Evolutionary conservation across 192 early-diverging fungal genomes (phyloP), one percentile per base, ranked within the genome.

Genomic region (Entomortierella parvispora): DNA sequence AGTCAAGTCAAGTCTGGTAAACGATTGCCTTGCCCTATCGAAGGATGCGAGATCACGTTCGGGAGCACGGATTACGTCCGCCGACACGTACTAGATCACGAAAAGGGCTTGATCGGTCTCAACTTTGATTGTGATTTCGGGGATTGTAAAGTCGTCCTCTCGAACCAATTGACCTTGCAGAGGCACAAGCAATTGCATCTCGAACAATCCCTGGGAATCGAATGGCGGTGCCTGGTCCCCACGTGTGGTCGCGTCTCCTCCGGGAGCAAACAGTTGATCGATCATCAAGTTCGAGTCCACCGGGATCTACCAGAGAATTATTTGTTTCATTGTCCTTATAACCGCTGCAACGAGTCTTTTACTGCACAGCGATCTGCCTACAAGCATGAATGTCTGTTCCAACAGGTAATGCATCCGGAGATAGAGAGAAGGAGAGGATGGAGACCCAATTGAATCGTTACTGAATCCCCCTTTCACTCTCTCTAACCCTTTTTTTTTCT

Each of bases 61-160:
- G 57, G 57, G 20, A 58, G 57, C 42, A 58, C 57, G 11, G 57
- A 58, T 33, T 58, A 58, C 37, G 57, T 58, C 10, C 57, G 57
- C 1, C 57, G 57, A 22, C 57, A 58, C 28, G 57, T 58, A 11
- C 57, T 58, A 34, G 57, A 58, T 10, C 57, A 58, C 25, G 57
- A 58, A 17, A 58, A 58, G 11, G 57, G 57, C 25, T 17, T 58
- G 18, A 58, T 58, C 26, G 57, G 57, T 11, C 18, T 29, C 9
- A 40, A 58, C 7, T 58, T 58, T 15, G 20, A 22, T 17, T 58
- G 57, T 22, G 57, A 58, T 33, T 58, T 44, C 28, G 57, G 32
- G 0, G 57, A 33, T 0, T 58, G 57, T 28, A n/a, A 37, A 0
- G 57, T 33, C 7, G 57, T 58, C 20, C 26, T 58, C 8, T 29